Percentiles rank a stretch among this genome's conserved stretches.
These are phyloP conservation scores for Babjeviella inositovora DNA, from an alignment of 805 yeast genomes.

Conservation along the genomic window DNA sequence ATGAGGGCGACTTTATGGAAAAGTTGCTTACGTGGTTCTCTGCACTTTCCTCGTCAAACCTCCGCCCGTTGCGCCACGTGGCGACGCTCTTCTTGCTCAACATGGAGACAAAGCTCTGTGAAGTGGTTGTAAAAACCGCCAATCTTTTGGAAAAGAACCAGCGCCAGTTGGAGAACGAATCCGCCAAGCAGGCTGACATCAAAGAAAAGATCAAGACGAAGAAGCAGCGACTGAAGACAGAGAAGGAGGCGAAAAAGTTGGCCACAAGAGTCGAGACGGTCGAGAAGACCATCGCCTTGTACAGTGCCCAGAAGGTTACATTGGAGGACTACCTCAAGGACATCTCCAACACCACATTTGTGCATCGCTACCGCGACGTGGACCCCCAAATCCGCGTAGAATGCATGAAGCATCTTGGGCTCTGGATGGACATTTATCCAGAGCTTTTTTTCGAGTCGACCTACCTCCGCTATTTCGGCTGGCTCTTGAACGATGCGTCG, in stretches of 20 bases:
- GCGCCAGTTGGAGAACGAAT: constrained; percentile 19
- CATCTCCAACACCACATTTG: constrained; percentile 48
- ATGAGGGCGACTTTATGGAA: constrained; percentile 24
- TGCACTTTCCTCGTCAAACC: constrained; percentile 49
- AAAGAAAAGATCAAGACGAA: constrained; percentile 12
- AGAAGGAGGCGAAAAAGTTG: constrained; percentile 10
- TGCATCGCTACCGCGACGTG: constrained; percentile 67
- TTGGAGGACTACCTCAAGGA: constrained; percentile 46
- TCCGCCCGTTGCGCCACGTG: constrained; percentile 56
- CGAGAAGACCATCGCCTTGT: constrained; percentile 19
- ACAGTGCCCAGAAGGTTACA: constrained; percentile 31
- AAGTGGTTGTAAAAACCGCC: constrained; percentile 19
- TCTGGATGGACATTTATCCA: constrained; percentile 59
- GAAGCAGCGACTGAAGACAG: constrained; percentile 6
- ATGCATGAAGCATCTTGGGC: constrained; percentile 46
- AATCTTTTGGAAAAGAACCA: constrained; percentile 22
- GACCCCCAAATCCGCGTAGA: constrained; percentile 59
- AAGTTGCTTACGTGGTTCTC: constrained; percentile 62
- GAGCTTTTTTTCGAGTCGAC: constrained; percentile 55
- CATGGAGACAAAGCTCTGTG: constrained; percentile 47
- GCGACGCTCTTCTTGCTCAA: constrained; percentile 43
- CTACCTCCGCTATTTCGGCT: constrained; percentile 65
- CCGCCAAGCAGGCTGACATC: constrained; percentile 12
- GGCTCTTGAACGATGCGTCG: constrained; percentile 67
- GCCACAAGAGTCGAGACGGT: constrained; percentile 29